These are phyloP conservation scores for Coemansia asiatica DNA, from an alignment of 192 early-diverging fungal genomes.

Conservation along the genomic window DNA sequence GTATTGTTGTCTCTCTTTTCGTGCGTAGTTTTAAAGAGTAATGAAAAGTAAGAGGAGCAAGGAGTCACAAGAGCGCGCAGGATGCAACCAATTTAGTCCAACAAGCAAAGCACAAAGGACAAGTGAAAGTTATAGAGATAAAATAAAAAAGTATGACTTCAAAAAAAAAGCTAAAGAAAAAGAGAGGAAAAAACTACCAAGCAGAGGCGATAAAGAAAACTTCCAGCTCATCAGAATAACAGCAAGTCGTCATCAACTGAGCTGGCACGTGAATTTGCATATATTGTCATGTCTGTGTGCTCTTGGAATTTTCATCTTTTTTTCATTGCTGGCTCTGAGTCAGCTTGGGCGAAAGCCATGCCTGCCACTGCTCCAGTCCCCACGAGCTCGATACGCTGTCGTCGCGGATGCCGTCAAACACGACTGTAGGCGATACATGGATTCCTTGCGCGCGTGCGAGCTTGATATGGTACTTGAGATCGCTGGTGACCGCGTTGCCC, in stretches of 20 bases:
- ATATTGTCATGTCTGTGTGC: background rate
- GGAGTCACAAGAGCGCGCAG: background rate
- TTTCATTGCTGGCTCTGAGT: background rate
- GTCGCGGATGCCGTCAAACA: constrained; percentile 67
- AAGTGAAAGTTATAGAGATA: background rate
- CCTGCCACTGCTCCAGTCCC: constrained; percentile 65
- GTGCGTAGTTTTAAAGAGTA: background rate
- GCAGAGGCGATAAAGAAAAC: background rate
- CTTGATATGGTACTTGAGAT: constrained; percentile 69
- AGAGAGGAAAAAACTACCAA: background rate
- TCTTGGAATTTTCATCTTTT: background rate
- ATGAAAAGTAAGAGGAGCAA: background rate
- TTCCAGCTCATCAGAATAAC: background rate
- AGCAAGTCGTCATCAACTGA: too few relatives aligned
- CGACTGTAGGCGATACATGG: constrained; percentile 75
- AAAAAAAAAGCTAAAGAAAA: background rate
- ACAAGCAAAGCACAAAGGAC: background rate
- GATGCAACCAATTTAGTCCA: too few relatives aligned
- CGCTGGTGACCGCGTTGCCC: constrained; percentile 69
- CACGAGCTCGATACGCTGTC: constrained; percentile 68
- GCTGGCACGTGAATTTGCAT: constrained; percentile 6
- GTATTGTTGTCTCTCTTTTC: background rate
- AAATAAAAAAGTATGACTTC: too few relatives aligned
- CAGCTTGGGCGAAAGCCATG: constrained; percentile 55
- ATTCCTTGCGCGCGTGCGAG: constrained; percentile 70